Evolutionary conservation across 2,329 filamentous ascomycete genomes (phyloP).

Genomic region (Cladobotryum protrusum): DNA sequence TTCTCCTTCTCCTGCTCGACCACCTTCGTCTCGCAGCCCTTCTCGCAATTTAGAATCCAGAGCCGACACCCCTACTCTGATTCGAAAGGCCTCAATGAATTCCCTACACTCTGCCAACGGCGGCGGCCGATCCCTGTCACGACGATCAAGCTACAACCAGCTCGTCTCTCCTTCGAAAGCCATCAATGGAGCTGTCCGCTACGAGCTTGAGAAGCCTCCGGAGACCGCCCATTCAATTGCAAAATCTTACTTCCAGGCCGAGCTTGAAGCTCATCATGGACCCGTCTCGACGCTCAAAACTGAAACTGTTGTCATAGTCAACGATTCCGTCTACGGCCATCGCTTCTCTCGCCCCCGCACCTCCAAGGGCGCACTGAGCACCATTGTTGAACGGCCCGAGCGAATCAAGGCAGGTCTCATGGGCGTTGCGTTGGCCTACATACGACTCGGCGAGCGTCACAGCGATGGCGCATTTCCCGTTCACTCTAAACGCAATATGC

Average conservation of each 20-base stretch:
- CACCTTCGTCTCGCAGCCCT: conserved; percentile 36
- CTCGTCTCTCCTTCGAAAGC: conserved; percentile 39
- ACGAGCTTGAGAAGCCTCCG: conserved; percentile 31
- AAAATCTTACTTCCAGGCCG: conserved; percentile 60
- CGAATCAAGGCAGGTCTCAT: conserved; percentile 77
- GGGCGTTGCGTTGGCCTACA: conserved; percentile 81
- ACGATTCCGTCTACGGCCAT: conserved; percentile 94
- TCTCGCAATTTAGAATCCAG: conserved; percentile 38
- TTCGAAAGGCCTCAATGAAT: conserved; percentile 52
- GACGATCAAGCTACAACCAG: conserved; percentile 43
- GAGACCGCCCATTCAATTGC: conserved; percentile 54
- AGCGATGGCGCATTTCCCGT: conserved; percentile 63
- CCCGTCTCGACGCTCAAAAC: conserved; percentile 34
- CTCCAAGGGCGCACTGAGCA: conserved; percentile 61
- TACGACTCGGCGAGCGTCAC: conserved; percentile 79
- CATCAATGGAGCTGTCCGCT: conserved; percentile 21
- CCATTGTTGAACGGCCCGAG: conserved; percentile 91
- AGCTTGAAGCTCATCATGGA: conserved; percentile 58
- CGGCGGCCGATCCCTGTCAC: conserved; percentile 33
- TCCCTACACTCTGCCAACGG: conserved; percentile 48
- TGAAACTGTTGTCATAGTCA: conserved; percentile 75
- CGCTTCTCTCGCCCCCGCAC: conserved; percentile 79
- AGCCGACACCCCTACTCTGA: conserved; percentile 43
- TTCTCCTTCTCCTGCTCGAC: conserved; percentile 33
- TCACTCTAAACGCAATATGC: conserved; percentile 53